These are phyloP conservation scores for Leishmania braziliensis DNA, from an alignment of 208 protist species.

Conservation along the genomic window DNA sequence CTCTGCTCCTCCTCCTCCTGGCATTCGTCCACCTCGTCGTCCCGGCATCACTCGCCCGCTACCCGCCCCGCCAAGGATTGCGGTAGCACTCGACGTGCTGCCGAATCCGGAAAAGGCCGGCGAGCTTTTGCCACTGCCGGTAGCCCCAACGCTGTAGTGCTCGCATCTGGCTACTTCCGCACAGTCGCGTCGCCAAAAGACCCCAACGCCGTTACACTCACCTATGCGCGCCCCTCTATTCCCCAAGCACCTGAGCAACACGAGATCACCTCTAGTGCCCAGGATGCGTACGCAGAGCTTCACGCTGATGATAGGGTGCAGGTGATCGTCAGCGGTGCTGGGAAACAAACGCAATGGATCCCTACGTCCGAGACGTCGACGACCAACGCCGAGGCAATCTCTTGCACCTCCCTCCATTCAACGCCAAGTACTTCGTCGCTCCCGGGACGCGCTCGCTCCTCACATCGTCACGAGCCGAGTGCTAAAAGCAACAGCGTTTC, in stretches of 20 bases:
- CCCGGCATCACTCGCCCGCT: neutral
- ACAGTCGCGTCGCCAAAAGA: neutral
- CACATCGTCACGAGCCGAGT: neutral
- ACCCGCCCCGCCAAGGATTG: neutral
- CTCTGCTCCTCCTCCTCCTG: conserved; percentile 3
- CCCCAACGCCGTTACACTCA: neutral
- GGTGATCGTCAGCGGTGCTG: neutral
- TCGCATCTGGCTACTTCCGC: neutral
- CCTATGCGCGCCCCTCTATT: neutral
- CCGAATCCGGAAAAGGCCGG: no score
- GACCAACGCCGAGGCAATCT: neutral
- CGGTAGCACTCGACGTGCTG: neutral
- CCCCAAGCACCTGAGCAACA: neutral
- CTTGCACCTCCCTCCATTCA: neutral
- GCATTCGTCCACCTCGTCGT: neutral
- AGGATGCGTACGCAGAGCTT: conserved; percentile 2
- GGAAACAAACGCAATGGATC: neutral
- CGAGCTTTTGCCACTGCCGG: neutral
- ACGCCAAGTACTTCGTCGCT: neutral
- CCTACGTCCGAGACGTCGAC: neutral
- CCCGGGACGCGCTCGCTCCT: neutral
- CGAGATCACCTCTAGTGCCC: neutral
- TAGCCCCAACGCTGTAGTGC: neutral
- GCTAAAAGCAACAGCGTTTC: neutral
- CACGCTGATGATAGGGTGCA: neutral